Conservation (phyloP, 2,329 filamentous ascomycete genomes). For the Alternaria tenuissima region DNA sequence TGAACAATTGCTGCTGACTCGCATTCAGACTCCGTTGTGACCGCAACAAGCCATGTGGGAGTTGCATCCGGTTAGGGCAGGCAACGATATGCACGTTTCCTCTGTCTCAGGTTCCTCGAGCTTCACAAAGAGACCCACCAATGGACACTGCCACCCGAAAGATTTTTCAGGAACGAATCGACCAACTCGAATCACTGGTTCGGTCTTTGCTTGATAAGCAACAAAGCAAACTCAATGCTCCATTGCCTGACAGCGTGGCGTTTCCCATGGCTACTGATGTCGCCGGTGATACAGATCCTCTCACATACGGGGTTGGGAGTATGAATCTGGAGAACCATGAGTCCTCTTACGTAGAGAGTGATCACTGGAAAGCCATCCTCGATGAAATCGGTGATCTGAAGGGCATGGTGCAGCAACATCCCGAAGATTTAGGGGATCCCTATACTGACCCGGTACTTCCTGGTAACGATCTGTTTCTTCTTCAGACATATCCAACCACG, state of each 20-base stretch:
- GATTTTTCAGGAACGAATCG: not conserved
- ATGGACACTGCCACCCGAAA: not conserved
- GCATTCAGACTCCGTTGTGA: not conserved
- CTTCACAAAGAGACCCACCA: not conserved
- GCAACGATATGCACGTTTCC: not conserved
- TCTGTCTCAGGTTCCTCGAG: not conserved
- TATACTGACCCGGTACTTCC: not conserved
- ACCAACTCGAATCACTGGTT: not conserved
- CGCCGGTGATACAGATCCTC: not conserved
- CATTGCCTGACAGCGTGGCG: too few relatives aligned
- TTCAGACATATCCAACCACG: not conserved
- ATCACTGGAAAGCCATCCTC: conserved; percentile 4
- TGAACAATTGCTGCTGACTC: not conserved
- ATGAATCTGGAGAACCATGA: not conserved
- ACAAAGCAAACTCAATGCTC: not conserved
- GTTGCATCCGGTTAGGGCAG: not conserved
- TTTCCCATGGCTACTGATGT: not conserved
- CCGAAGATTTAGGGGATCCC: not conserved
- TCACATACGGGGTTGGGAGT: not conserved
- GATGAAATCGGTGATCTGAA: not conserved
- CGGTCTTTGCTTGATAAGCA: not conserved
- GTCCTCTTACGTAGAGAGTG: not conserved
- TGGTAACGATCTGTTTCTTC: conserved; percentile 4
- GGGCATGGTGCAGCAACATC: not conserved
- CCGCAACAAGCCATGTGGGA: not conserved